phyloP scores from a whole-genome alignment of 169 alveolate genomes.

The Hepatocystis sp. region DNA sequence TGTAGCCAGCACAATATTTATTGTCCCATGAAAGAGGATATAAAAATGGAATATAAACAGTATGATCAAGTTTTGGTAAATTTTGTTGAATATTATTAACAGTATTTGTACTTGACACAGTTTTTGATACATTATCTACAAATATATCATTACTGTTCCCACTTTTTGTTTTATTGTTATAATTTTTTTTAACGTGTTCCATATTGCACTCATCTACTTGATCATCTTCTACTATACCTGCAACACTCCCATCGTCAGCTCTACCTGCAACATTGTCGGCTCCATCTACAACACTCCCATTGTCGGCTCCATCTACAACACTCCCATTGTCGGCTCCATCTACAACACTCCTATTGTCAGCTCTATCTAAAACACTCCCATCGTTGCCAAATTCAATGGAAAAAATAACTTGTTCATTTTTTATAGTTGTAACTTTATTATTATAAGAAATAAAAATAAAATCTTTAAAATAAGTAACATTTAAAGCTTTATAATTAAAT shows the following conservation, averaged over 20 bases:
- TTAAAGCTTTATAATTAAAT: conserved; percentile 8
- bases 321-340: not conserved
- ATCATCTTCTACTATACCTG: too few relatives aligned
- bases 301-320: too few relatives aligned
- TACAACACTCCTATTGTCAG: not conserved
- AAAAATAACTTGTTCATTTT: conserved; percentile 8
- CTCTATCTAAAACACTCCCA: conserved; percentile 3
- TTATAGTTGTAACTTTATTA: conserved; percentile 8
- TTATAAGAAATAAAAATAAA: conserved; percentile 10
- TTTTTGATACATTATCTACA: too few relatives aligned
- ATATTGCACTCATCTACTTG: too few relatives aligned
- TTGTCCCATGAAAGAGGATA: conserved; percentile 26
- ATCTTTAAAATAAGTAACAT: not conserved
- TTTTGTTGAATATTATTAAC: too few relatives aligned
- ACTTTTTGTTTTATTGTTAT: too few relatives aligned
- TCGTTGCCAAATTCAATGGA: not conserved
- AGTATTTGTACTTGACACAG: too few relatives aligned
- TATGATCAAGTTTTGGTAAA: not conserved
- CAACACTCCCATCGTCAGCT: too few relatives aligned
- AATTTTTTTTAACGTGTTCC: too few relatives aligned
- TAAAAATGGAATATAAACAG: conserved; percentile 10
- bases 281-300: too few relatives aligned
- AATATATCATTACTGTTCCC: too few relatives aligned
- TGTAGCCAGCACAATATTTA: conserved; percentile 21
- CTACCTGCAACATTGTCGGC: too few relatives aligned